Evolutionary conservation across 2,329 filamentous ascomycete genomes (phyloP), one percentile per base, ranked within the genome.

Genomic region (Ceratocystis lukuohia): DNA sequence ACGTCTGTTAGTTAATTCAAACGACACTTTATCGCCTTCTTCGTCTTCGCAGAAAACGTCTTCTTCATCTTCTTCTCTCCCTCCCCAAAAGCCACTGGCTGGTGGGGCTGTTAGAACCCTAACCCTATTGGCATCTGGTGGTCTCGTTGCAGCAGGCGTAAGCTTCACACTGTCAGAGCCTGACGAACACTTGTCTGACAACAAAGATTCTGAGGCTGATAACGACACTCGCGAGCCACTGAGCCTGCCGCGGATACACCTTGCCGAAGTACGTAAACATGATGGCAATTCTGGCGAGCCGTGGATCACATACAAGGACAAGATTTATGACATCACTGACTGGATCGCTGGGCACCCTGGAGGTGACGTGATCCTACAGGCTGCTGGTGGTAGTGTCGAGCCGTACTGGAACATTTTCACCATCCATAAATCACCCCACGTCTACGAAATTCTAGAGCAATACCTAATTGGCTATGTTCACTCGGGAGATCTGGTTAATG

Each of bases 371-470:
- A 88, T 88, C 67, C 76, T 88, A 7, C 80, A 82, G 37, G 86
- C 86, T 1, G 84, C 84, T 0, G 86, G 86, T 2, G 81, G 82
- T 46, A 82, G 80, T 65, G 81, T 88, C 62, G 85, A 88, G 64
- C 80, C 82, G 0, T 88, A 87, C 74, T 88, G 86, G 86, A 78
- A 87, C 68, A 86, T 88, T 65, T 88, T 88, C 72, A 78, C 80
- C 61, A 88, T 88, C 67, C 86, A 88, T 76, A 85, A 88, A 72
- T 79, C 80, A 20, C 77, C 82, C 53, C 82, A 88, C 68, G 84
- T 88, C 5, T 80, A 80, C 68, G 83, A 87, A 63, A 85, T 88
- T 50, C 76, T 88, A 0, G 78, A 83, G n/a, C 80, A 84, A 70
- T 88, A 85, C 71, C 76, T 81, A 30, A 84, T 88, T 61, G 86